A percentile compares a stretch with the other conserved stretches of the same genome.
Conservation (phyloP, 2,329 filamentous ascomycete species). For the Elsinoe batatas region DNA sequence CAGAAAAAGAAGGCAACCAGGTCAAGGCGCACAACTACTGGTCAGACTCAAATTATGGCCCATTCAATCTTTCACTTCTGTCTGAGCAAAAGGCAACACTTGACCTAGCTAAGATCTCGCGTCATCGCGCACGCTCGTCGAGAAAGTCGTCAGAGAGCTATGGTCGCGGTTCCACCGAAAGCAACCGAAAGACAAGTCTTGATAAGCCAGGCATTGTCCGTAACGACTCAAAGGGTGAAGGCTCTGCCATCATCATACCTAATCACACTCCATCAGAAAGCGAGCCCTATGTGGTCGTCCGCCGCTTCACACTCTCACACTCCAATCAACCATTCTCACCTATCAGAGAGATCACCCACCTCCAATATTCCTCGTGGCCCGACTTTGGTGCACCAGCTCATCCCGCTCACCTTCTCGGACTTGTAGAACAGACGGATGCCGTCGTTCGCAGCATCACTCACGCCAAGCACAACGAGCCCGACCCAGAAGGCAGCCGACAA, state of each 20-base stretch:
- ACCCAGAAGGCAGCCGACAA: slow-evolving; percentile 48
- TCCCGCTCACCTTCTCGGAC: slow-evolving; percentile 70
- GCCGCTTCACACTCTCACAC: slow-evolving; percentile 79
- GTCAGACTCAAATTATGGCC: slow-evolving; percentile 68
- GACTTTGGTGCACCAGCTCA: slow-evolving; percentile 91
- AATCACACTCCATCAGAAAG: slow-evolving; percentile 36
- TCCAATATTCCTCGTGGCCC: slow-evolving; percentile 94
- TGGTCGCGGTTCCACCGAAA: neutral
- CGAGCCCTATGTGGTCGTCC: slow-evolving; percentile 66
- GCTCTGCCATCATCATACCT: slow-evolving; percentile 22
- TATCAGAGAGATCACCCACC: slow-evolving; percentile 83
- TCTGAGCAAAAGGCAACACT: slow-evolving; percentile 77
- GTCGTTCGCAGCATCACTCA: slow-evolving; percentile 42
- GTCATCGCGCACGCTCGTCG: slow-evolving; percentile 26
- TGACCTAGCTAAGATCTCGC: slow-evolving; percentile 48
- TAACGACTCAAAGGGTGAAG: slow-evolving; percentile 18
- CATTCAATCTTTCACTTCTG: slow-evolving; percentile 62
- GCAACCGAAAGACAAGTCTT: slow-evolving; percentile 25
- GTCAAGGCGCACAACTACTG: slow-evolving; percentile 94
- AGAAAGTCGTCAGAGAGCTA: neutral
- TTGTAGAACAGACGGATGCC: slow-evolving; percentile 86
- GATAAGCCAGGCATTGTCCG: slow-evolving; percentile 13
- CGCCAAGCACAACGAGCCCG: slow-evolving; percentile 36
- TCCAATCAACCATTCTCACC: slow-evolving; percentile 67
- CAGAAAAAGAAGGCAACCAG: slow-evolving; percentile 85